Base-by-base conservation (phyloP, 257 asterid genomes). In the Oldenlandia corymbosa region DNA sequence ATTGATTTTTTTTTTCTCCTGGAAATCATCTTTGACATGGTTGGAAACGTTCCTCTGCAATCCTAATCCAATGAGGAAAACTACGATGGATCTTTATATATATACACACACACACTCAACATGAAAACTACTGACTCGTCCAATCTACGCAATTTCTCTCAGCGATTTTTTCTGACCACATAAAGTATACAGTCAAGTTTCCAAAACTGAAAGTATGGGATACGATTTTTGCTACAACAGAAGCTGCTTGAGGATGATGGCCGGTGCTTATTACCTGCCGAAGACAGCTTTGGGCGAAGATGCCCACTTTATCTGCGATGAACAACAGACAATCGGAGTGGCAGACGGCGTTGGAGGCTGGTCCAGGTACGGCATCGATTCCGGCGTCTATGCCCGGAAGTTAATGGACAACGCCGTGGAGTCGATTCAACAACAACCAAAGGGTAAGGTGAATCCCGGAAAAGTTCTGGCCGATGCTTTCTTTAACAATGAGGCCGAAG, bases 331-430 rank as follows among this genome's bases (percentile, higher is more conserved):
- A 0, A 68, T 82, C 10, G 85, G 83, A 0, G 71, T 82, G 1
- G 84, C 84, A 0, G 85, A 82, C 46, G 84, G 84, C 1, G 80
- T 78, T 18, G 80, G 82, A 3, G 74, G 84, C 1, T 70, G 77
- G 74, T 45, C 65, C 3, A 30, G 5, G n/a, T 12, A 10, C 2
- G 82, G 84, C 1, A 21, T 79, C 32, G 87, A 73, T 56, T 62
- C 79, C 3, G 85, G 87, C 0, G 23, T 58, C 20, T 79, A 68
- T 47, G 73, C 84, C 1, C 55, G 85, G 10, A 47, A 68, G 10
- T 61, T 82, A 11, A 79, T 82, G 80, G 18, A 5, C 0, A 68
- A 79, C 43, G 76, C 72, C 0, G 45, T 31, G 0, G 1, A 0
- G 6, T 26, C 18, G 2, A 20, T 68, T 20, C 18, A 4, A 21